These are phyloP conservation scores for Sporothrix sp. DNA, from an alignment of 2,329 filamentous ascomycete genomes.

Conservation along the genomic window DNA sequence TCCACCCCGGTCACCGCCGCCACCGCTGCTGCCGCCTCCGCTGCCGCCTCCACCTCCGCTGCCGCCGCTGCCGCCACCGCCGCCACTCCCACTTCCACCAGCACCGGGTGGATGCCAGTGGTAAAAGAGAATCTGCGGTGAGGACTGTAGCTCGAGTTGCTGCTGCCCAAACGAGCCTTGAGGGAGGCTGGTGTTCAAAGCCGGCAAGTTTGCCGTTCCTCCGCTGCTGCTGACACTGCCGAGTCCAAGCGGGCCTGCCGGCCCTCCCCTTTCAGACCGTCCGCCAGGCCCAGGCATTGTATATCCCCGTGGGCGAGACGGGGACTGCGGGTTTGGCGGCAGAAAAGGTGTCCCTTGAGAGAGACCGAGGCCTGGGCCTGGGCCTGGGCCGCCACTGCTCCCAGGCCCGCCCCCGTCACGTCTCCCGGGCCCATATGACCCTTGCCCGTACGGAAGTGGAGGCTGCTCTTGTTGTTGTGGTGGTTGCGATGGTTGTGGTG, in stretches of 20 bases:
- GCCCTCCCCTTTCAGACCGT: conserved; percentile 27
- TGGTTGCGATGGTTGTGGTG: not conserved
- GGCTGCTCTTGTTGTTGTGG: conserved; percentile 41
- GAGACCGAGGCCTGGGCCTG: conserved; percentile 24
- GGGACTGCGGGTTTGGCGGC: conserved; percentile 36
- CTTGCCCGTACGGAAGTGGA: conserved; percentile 22
- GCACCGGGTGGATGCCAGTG: conserved; percentile 72
- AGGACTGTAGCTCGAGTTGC: conserved; percentile 50
- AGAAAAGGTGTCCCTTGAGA: conserved; percentile 29
- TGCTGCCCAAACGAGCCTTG: conserved; percentile 40
- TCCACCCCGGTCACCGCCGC: conserved; percentile 31
- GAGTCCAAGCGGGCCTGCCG: not conserved
- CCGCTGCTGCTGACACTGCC: conserved; percentile 5
- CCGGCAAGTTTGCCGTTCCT: conserved; percentile 29
- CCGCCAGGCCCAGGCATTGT: conserved; percentile 34
- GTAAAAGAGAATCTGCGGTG: conserved; percentile 77
- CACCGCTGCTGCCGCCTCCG: conserved; percentile 33
- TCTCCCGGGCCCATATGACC: conserved; percentile 32
- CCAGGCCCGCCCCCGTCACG: conserved; percentile 18
- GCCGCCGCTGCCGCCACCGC: conserved; percentile 22
- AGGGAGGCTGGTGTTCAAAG: conserved; percentile 36
- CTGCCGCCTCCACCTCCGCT: conserved; percentile 39
- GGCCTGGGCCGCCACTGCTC: not conserved
- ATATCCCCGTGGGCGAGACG: conserved; percentile 40
- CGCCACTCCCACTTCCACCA: not conserved